These are phyloP conservation scores for Spathaspora boniae DNA, from an alignment of 805 yeast species.

Conservation along the genomic window DNA sequence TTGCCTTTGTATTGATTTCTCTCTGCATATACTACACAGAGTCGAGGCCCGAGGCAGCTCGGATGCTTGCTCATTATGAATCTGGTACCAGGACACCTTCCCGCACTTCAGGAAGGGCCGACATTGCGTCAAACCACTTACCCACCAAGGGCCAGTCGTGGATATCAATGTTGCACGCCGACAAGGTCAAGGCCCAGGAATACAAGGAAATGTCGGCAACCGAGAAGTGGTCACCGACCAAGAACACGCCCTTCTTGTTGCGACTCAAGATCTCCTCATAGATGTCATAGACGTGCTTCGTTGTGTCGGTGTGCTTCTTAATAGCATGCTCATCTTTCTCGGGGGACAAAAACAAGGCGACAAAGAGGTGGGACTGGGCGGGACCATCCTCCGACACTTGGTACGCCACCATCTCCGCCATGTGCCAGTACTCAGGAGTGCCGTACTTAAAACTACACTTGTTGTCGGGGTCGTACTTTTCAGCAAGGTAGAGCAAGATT, in stretches of 20 bases:
- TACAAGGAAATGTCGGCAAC: slow-evolving; percentile 53
- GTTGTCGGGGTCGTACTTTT: slow-evolving; percentile 53
- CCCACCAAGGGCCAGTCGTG: slow-evolving; percentile 34
- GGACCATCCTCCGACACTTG: slow-evolving; percentile 58
- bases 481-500: slow-evolving; percentile 54
- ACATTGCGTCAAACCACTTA: slow-evolving; percentile 42
- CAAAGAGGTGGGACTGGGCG: slow-evolving; percentile 56
- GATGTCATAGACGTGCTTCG: slow-evolving; percentile 50
- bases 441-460: slow-evolving; percentile 44
- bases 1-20: too few relatives aligned
- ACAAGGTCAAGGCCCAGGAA: slow-evolving; percentile 37
- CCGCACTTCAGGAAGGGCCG: too few relatives aligned
- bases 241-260: slow-evolving; percentile 43
- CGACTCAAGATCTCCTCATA: slow-evolving; percentile 45
- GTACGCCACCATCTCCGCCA: slow-evolving; percentile 50
- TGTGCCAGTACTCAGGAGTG: slow-evolving; percentile 45
- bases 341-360: slow-evolving; percentile 40
- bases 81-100: background rate
- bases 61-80: too few relatives aligned
- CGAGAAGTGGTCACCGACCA: slow-evolving; percentile 56
- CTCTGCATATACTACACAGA: too few relatives aligned
- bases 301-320: slow-evolving; percentile 47
- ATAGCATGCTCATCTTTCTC: slow-evolving; percentile 53
- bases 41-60: too few relatives aligned
- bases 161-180: slow-evolving; percentile 22